Percentiles rank a stretch among this genome's conserved stretches.
phyloP scores from a whole-genome alignment of 495 filamentous ascomycete genomes.

The Apodospora peruviana region DNA sequence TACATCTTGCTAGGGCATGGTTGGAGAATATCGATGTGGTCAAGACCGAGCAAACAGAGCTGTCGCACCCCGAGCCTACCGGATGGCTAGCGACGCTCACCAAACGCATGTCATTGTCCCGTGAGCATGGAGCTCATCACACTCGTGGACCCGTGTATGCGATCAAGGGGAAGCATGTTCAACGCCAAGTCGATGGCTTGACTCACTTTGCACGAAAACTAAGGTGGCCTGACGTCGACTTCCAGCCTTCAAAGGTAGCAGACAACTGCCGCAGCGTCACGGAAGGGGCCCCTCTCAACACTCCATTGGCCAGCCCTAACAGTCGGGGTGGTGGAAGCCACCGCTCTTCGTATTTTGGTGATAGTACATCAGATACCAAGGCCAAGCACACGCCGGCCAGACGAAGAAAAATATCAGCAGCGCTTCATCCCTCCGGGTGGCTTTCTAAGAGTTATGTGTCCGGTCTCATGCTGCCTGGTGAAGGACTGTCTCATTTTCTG shows the following conservation, averaged over 20 bases:
- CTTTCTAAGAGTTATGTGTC: conserved; percentile 73
- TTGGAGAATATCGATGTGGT: conserved; percentile 62
- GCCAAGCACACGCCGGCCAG: conserved; percentile 23
- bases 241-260: conserved; percentile 30
- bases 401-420: conserved; percentile 35
- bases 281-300: conserved; percentile 36
- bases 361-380: conserved; percentile 16
- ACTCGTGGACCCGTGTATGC: conserved; percentile 32
- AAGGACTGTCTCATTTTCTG: conserved; percentile 65
- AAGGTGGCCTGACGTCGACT: conserved; percentile 48
- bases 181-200: conserved; percentile 49
- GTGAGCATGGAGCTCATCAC: conserved; percentile 27
- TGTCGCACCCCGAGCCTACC: conserved; percentile 17
- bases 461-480: conserved; percentile 73
- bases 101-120: conserved; percentile 43
- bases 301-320: conserved; percentile 31
- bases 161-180: conserved; percentile 39
- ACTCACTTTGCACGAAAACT: conserved; percentile 53
- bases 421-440: conserved; percentile 62
- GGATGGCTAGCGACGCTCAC: conserved; percentile 49
- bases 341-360: conserved; percentile 37
- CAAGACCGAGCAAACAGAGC: conserved; percentile 37
- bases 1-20: conserved; percentile 69
- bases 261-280: conserved; percentile 33
- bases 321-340: conserved; percentile 28